A percentile compares a stretch with the other conserved stretches of the same genome.
phyloP scores from a whole-genome alignment of 345 rosid genomes.

The Clarkia xantiana region DNA sequence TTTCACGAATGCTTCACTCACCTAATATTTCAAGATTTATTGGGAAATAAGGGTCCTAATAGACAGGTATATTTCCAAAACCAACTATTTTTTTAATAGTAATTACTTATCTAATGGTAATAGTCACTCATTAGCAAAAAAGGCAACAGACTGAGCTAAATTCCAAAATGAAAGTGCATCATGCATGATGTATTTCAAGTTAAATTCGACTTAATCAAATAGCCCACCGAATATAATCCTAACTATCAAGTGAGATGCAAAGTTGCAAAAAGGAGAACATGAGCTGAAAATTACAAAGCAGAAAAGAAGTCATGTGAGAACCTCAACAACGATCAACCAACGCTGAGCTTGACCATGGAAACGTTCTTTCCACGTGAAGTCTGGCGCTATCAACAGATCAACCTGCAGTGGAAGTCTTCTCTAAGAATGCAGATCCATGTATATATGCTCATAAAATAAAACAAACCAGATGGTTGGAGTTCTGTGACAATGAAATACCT shows the following conservation, averaged over 20 bases:
- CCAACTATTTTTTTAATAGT: too few relatives aligned
- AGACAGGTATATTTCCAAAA: too few relatives aligned
- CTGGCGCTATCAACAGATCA: conserved; percentile 75
- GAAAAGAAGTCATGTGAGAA: conserved; percentile 11
- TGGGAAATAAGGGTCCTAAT: too few relatives aligned
- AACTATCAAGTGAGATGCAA: neutral
- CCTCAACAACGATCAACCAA: conserved; percentile 99
- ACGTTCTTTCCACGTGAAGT: conserved; percentile 84
- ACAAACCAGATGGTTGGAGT: conserved; percentile 1
- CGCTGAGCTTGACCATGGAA: conserved; percentile 82
- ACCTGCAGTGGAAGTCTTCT: conserved; percentile 32
- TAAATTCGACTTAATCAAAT: too few relatives aligned
- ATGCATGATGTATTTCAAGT: too few relatives aligned
- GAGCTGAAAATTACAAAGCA: conserved; percentile 1
- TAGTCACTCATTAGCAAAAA: too few relatives aligned
- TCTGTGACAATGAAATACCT: conserved; percentile 29
- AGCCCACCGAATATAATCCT: too few relatives aligned
- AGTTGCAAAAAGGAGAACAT: neutral
- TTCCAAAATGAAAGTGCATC: too few relatives aligned
- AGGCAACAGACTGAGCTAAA: too few relatives aligned
- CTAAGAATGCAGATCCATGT: conserved; percentile 1
- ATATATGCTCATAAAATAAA: neutral
- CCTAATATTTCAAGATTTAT: too few relatives aligned
- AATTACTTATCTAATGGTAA: too few relatives aligned
- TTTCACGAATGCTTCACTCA: too few relatives aligned